Conservation (phyloP, 2,329 filamentous ascomycete species). For the Phialocephala sp. region DNA sequence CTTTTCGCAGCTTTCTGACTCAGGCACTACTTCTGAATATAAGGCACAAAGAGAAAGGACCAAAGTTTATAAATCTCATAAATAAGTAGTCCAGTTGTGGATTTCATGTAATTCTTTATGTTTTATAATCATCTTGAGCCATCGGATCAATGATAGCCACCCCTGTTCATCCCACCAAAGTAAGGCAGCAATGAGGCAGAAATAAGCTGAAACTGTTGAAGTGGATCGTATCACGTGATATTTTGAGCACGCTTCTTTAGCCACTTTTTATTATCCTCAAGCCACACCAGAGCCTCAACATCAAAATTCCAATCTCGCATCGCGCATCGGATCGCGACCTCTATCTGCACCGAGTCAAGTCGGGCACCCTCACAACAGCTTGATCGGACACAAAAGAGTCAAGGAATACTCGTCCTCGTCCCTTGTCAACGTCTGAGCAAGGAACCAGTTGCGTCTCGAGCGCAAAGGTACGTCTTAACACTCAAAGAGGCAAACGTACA, state of each 20-base stretch:
- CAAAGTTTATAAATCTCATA: neutral
- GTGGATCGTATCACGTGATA: neutral
- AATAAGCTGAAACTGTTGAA: neutral
- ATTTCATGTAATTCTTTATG: neutral
- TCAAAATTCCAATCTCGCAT: neutral
- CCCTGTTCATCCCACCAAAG: neutral
- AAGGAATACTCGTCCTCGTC: neutral
- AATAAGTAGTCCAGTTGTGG: neutral
- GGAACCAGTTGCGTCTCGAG: constrained; percentile 35
- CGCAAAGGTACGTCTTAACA: constrained; percentile 47
- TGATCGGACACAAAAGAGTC: neutral
- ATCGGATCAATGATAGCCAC: neutral
- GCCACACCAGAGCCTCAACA: neutral
- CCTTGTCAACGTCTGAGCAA: neutral
- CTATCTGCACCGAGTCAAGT: neutral
- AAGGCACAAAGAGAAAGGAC: neutral
- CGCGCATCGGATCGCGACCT: constrained; percentile 9
- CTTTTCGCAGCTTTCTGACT: neutral
- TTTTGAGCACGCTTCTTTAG: neutral
- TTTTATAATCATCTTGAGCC: neutral
- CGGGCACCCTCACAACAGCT: neutral
- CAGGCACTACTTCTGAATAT: neutral
- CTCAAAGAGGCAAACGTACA: constrained; percentile 41
- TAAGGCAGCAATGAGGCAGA: neutral
- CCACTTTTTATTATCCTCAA: neutral